Base-by-base conservation (phyloP, 2,329 filamentous ascomycete species). In the Penicillium sp. region DNA sequence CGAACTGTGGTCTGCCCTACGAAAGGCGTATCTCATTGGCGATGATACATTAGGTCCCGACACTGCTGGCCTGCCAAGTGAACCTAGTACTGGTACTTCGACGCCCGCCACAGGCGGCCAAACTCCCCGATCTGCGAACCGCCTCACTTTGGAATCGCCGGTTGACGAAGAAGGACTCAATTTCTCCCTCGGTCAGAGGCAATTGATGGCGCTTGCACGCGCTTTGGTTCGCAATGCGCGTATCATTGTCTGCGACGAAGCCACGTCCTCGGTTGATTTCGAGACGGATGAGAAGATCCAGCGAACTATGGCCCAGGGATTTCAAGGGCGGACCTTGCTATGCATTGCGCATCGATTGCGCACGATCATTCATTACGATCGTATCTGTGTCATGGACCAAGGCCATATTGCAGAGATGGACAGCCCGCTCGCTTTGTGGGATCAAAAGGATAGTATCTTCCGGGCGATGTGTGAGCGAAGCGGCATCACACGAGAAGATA, bases 201-300 rank as follows among this genome's bases (percentile, higher is more conserved):
- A 96, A 65, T 77, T 96, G 32, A 94, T 96, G 84, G 92, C 92
- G 1, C 74, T 98, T 1, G 89, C 89, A 0, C 81, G 92, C 1
- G 92, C 92, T 0, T 77, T 98, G 2, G 90, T 96, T 3, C 81
- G 90, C 25, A 80, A 82, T 29, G 84, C 82, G 0, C 86, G 84
- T 52, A 95, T 96, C 65, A 95, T 96, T 53, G 82, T 98, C 33
- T 95, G 90, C 64, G 92, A 98, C 69, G 92, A 98, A 65, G 92
- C 92, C 1, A 98, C 92, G 0, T 87, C 82, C 1, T 85, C 79
- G 0, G 89, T 96, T 6, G 90, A 96, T 63, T 92, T 95, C 72
- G 90, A 95, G 59, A 96, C 90, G 2, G 92, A 98, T 60, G 83
- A 87, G 65, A 93, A 92, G 74, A 95, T 96, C 59, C 90, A 96